phyloP scores from a whole-genome alignment of 2,329 filamentous ascomycete species.

The Exophiala viscosa region DNA sequence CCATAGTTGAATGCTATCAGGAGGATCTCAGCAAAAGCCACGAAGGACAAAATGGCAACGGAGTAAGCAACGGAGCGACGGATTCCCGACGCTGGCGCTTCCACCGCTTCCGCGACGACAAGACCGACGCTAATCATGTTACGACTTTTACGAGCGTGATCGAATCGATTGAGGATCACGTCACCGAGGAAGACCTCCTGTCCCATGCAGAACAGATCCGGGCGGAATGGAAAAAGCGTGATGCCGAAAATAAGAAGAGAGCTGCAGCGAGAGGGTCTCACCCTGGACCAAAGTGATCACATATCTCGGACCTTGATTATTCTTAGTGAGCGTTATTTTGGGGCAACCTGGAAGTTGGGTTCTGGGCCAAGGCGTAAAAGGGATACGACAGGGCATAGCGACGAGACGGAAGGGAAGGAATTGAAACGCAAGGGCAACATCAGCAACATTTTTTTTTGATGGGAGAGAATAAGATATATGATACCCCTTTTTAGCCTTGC shows the following conservation, averaged over 20 bases:
- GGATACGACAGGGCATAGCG: neutral
- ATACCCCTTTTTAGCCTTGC: neutral
- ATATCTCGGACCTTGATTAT: neutral
- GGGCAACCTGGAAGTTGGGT: too few species aligned
- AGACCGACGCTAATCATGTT: constrained; percentile 84
- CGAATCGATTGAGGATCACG: constrained; percentile 81
- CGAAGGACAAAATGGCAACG: constrained; percentile 2
- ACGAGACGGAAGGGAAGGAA: neutral
- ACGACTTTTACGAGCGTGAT: constrained; percentile 80
- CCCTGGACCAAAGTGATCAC: neutral
- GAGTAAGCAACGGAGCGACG: neutral
- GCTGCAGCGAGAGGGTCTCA: constrained; percentile 2
- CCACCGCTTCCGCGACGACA: constrained; percentile 88
- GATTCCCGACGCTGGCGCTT: constrained; percentile 63
- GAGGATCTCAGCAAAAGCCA: constrained; percentile 44
- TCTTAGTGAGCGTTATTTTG: neutral
- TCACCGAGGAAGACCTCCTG: constrained; percentile 77
- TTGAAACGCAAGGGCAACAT: too few species aligned
- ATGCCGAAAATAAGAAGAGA: constrained; percentile 27
- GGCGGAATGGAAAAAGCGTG: constrained; percentile 70
- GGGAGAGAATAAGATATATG: neutral
- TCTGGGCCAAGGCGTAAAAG: neutral
- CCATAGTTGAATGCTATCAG: constrained; percentile 85
- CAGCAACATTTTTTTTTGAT: too few species aligned
- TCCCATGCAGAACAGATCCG: constrained; percentile 67